Conservation (phyloP, 176 grass and related monocot species). For the Neostapfia colusana region DNA sequence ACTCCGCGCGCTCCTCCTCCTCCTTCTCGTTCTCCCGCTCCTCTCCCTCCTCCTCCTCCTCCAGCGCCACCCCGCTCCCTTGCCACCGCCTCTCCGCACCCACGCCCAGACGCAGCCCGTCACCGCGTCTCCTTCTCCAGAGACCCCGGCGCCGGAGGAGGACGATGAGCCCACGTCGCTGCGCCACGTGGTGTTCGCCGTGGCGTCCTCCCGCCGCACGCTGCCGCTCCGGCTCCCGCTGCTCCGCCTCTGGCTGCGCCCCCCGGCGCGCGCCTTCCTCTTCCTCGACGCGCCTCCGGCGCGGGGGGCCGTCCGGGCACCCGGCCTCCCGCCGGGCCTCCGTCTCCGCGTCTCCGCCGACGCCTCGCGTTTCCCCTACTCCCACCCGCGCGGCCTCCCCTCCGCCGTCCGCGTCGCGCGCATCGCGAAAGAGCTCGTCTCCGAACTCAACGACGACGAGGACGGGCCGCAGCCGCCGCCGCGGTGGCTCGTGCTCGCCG, state of each 20-base stretch:
- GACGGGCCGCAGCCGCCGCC: background rate
- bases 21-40: background rate
- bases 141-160: background rate
- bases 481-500: slow-evolving; percentile 81
- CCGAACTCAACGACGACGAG: background rate
- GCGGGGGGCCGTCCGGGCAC: background rate
- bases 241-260: slow-evolving; percentile 74
- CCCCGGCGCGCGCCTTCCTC: slow-evolving; percentile 49
- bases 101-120: slow-evolving; percentile 1
- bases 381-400: slow-evolving; percentile 59
- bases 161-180: slow-evolving; percentile 38
- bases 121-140: background rate
- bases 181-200: slow-evolving; percentile 72
- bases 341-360: slow-evolving; percentile 57
- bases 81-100: background rate
- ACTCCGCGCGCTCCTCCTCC: slow-evolving; percentile 25
- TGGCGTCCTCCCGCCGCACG: slow-evolving; percentile 65
- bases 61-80: slow-evolving; percentile 9
- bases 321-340: slow-evolving; percentile 19
- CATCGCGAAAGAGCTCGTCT: slow-evolving; percentile 72
- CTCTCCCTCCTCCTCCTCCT: slow-evolving; percentile 36
- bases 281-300: slow-evolving; percentile 86
- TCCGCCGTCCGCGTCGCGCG: slow-evolving; percentile 89
- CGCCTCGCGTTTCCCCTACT: slow-evolving; percentile 72
- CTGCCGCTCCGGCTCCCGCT: slow-evolving; percentile 50